phyloP scores from a whole-genome alignment of 1,284 basidiomycete genomes.

The Naganishia sp. region DNA sequence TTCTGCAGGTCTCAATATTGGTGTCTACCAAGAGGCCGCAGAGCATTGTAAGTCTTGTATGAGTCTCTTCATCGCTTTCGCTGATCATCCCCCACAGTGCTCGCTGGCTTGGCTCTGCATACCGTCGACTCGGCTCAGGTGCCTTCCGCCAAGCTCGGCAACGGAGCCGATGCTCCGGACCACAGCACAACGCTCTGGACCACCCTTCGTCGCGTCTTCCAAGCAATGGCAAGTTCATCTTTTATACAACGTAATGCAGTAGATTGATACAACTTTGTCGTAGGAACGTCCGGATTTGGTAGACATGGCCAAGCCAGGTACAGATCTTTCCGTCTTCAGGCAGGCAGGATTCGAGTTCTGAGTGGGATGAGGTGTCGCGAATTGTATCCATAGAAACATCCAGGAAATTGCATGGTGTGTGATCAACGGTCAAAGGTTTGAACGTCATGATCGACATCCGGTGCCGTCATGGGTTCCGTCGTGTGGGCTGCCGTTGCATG shows the following conservation, averaged over 20 bases:
- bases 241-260: constrained; percentile 3
- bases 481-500: neutral
- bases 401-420: neutral
- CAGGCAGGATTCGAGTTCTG: constrained; percentile 82
- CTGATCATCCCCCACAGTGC: constrained; percentile 54
- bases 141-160: constrained; percentile 39
- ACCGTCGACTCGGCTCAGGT: constrained; percentile 52
- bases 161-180: constrained; percentile 47
- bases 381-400: constrained; percentile 14
- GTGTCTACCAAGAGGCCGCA: constrained; percentile 91
- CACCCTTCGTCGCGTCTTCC: constrained; percentile 81
- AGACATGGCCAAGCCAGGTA: constrained; percentile 56
- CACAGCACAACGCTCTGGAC: constrained; percentile 86
- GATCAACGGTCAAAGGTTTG: neutral
- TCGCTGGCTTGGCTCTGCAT: constrained; percentile 87
- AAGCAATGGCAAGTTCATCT: constrained; percentile 67
- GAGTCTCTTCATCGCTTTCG: neutral
- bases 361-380: neutral
- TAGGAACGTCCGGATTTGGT: constrained; percentile 60
- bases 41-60: constrained; percentile 66
- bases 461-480: constrained; percentile 8
- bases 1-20: constrained; percentile 80
- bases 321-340: constrained; percentile 69
- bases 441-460: constrained; percentile 27
- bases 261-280: constrained; percentile 23